Percentiles rank a stretch among this genome's conserved stretches.
Evolutionary conservation across 2,329 filamentous ascomycete species (phyloP).

Genomic region (Fusarium redolens): DNA sequence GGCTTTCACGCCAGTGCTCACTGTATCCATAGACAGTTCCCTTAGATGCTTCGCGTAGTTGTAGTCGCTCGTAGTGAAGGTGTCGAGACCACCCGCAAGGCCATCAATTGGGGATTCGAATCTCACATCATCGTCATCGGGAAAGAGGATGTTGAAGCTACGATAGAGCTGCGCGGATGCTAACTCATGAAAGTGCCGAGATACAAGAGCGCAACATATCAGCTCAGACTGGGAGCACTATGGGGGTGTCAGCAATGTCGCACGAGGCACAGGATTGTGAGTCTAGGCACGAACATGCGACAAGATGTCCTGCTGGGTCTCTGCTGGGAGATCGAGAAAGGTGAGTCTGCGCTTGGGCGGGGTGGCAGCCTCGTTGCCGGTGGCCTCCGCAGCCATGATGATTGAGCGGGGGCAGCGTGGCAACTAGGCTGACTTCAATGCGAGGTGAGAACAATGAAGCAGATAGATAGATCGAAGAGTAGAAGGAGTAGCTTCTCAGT

Average conservation of each 20-base stretch:
- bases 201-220: slow-evolving; percentile 69
- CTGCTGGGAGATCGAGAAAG: slow-evolving; percentile 59
- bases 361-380: slow-evolving; percentile 45
- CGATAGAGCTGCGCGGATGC: slow-evolving; percentile 70
- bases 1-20: slow-evolving; percentile 63
- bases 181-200: slow-evolving; percentile 66
- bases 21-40: slow-evolving; percentile 67
- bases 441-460: not conserved
- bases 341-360: slow-evolving; percentile 38
- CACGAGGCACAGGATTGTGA: not conserved
- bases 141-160: slow-evolving; percentile 69
- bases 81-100: slow-evolving; percentile 68
- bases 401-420: slow-evolving; percentile 38
- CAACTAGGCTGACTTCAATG: slow-evolving; percentile 19
- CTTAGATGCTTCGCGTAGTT: slow-evolving; percentile 69
- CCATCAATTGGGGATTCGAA: slow-evolving; percentile 67
- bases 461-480: not conserved
- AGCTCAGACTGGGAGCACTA: slow-evolving; percentile 65
- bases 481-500: not conserved
- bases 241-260: slow-evolving; percentile 7
- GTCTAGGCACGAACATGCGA: slow-evolving; percentile 54
- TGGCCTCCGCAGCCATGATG: slow-evolving; percentile 52
- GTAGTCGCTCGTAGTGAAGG: slow-evolving; percentile 72
- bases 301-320: slow-evolving; percentile 62
- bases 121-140: slow-evolving; percentile 65